Conservation (phyloP, 1,139 yeast genomes). For the Petasospora rhodanensis region DNA sequence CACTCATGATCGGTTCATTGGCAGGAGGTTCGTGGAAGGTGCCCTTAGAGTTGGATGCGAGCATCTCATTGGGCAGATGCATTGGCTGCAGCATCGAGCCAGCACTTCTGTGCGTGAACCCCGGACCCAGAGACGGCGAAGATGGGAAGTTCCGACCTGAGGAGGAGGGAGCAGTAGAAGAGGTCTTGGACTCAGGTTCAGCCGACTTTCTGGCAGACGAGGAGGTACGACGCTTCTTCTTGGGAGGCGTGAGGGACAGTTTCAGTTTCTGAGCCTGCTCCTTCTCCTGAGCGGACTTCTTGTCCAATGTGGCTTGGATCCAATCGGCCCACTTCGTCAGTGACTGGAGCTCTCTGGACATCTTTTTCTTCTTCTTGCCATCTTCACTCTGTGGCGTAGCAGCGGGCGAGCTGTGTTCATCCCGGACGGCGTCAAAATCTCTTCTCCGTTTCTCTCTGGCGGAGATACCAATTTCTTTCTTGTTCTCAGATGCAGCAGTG, state of each 20-base stretch:
- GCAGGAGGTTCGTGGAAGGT: constrained; percentile 48
- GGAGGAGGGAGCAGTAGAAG: too few relatives aligned
- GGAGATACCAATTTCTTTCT: constrained; percentile 2
- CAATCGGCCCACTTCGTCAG: constrained; percentile 9
- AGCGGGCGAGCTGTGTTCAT: too few relatives aligned
- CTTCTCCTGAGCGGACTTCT: constrained; percentile 6
- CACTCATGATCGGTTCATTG: constrained; percentile 39
- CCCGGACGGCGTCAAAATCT: constrained; percentile 27
- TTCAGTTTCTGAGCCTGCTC: constrained; percentile 4
- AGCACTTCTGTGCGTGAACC: too few relatives aligned
- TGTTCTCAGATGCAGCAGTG: not conserved
- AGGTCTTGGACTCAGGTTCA: not conserved
- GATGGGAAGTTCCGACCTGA: too few relatives aligned
- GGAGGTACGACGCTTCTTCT: constrained; percentile 1
- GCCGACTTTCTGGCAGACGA: not conserved
- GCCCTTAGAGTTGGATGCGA: not conserved
- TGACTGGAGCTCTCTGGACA: constrained; percentile 3
- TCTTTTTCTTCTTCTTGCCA: constrained; percentile 1
- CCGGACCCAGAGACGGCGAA: too few relatives aligned
- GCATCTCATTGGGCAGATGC: too few relatives aligned
- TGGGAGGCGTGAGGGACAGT: constrained; percentile 5
- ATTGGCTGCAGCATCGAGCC: too few relatives aligned
- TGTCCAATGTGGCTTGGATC: constrained; percentile 6
- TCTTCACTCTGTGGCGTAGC: not conserved
- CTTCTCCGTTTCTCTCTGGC: constrained; percentile 11